Evolutionary conservation across 192 early-diverging fungal species (phyloP), one percentile per base, ranked within the genome.

Genomic region (Podila minutissima): DNA sequence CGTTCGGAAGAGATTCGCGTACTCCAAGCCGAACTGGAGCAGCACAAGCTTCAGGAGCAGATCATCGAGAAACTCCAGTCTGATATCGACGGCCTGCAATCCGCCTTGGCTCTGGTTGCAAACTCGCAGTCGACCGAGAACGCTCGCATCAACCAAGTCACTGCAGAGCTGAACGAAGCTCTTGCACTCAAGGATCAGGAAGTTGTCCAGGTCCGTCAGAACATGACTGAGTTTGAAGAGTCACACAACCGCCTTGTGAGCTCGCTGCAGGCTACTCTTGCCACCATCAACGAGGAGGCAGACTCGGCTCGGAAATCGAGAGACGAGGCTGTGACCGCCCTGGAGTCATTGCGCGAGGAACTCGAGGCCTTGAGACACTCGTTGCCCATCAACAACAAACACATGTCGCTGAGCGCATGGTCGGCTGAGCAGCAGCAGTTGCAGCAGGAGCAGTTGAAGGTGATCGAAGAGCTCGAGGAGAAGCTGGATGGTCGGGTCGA

Each of bases 171-270:
- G 62, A 81, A 81, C 63, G 77, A 81, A 29, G 77, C 77, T 8
- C 53, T 81, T 53, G 66, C 77, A n/a, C 66, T 64, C 26, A 81
- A 81, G 67, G 77, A 81, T 49, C 77, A 81, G 46, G 77, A 81
- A 31, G 77, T 81, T 4, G 49, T 81, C 20, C 71, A 81, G 46
- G 77, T 81, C n/a, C 77, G 77, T 8, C 70, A 81, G 33, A 81
- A 69, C 66, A 81, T 81, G 76, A 73, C 77, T 5, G 77, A 81
- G 32, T 81, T 81, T 68, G 77, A 81, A 61, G 77, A 81, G 1
- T 81, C 77, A 0, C 77, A 81, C 35, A 81, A 81, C 35, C 70
- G 77, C 17, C 62, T 81, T 7, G 77, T 81, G 5, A 73, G 61
- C 51, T 81, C 77, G 2, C 69, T 81, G 22, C 77, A 81, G 58